These are phyloP conservation scores for Bimuria novae-zelandiae DNA, from an alignment of 2,329 filamentous ascomycete species.

Conservation along the genomic window DNA sequence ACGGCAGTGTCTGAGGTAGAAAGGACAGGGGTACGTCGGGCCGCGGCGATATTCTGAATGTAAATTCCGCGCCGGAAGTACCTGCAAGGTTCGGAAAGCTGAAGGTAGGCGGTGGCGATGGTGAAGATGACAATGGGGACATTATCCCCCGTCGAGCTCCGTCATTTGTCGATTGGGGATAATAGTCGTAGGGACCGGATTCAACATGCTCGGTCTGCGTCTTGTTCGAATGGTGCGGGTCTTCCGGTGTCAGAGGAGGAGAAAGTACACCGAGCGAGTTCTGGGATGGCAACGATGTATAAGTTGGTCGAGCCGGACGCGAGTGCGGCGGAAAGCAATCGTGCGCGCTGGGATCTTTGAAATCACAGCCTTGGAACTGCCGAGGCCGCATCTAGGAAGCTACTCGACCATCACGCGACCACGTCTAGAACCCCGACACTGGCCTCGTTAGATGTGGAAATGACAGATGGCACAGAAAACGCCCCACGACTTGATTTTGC, in stretches of 20 bases:
- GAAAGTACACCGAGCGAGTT: constrained; percentile 11
- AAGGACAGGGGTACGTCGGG: constrained; percentile 43
- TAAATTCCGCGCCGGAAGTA: constrained; percentile 30
- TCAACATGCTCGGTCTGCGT: constrained; percentile 35
- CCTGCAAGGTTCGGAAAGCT: constrained; percentile 12
- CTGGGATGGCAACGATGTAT: constrained; percentile 4
- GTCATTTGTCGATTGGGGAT: constrained; percentile 33
- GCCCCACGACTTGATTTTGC: neutral
- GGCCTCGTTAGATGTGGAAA: neutral
- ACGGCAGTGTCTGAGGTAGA: constrained; percentile 27
- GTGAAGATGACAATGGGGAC: constrained; percentile 20
- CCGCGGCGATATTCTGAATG: constrained; percentile 36
- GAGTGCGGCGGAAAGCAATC: constrained; percentile 18
- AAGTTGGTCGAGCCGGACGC: constrained; percentile 10
- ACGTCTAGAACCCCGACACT: neutral
- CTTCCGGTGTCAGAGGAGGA: constrained; percentile 10
- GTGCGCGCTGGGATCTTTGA: constrained; percentile 12
- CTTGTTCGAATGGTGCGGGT: constrained; percentile 6
- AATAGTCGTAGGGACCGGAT: constrained; percentile 20
- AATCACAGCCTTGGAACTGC: constrained; percentile 14
- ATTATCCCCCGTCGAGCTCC: constrained; percentile 38
- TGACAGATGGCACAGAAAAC: neutral
- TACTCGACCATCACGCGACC: constrained; percentile 8
- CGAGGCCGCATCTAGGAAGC: constrained; percentile 26
- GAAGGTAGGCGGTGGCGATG: constrained; percentile 12